Conservation (phyloP, 2,329 filamentous ascomycete species). For the Hymenoscyphus salicellus region DNA sequence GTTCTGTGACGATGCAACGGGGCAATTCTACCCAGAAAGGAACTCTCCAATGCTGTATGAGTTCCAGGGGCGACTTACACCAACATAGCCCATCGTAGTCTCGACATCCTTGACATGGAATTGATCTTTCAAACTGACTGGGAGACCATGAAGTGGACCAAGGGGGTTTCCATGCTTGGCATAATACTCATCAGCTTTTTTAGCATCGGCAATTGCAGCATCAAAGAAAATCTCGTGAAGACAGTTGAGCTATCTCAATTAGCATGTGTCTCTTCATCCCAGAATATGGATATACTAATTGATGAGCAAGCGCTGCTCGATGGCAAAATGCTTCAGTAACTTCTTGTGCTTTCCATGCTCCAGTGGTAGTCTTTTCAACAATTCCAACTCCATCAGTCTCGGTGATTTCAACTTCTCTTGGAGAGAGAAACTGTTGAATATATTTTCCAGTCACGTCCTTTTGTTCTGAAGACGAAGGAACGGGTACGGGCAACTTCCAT, state of each 20-base stretch:
- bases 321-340: conserved; percentile 2
- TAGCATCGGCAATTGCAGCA: conserved; percentile 16
- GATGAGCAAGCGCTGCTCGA: conserved; percentile 2
- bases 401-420: conserved; percentile 5
- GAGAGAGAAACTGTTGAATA: conserved; percentile 46
- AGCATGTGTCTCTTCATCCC: conserved; percentile 39
- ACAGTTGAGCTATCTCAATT: conserved; percentile 47
- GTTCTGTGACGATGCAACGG: neutral
- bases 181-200: conserved; percentile 17
- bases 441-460: conserved; percentile 55
- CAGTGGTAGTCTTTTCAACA: neutral
- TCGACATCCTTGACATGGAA: conserved; percentile 15
- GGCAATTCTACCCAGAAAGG: neutral
- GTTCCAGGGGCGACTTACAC: neutral
- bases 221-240: conserved; percentile 20
- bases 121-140: conserved; percentile 43
- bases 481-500: conserved; percentile 49
- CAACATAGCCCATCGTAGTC: conserved; percentile 15
- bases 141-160: conserved; percentile 60
- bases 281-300: neutral
- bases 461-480: conserved; percentile 50
- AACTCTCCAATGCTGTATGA: neutral
- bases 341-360: neutral
- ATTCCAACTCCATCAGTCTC: neutral
- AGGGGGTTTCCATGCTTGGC: conserved; percentile 37